A percentile compares a stretch with the other conserved stretches of the same genome.
phyloP scores from a whole-genome alignment of 441 rosid species.

The Populus trichocarpa region DNA sequence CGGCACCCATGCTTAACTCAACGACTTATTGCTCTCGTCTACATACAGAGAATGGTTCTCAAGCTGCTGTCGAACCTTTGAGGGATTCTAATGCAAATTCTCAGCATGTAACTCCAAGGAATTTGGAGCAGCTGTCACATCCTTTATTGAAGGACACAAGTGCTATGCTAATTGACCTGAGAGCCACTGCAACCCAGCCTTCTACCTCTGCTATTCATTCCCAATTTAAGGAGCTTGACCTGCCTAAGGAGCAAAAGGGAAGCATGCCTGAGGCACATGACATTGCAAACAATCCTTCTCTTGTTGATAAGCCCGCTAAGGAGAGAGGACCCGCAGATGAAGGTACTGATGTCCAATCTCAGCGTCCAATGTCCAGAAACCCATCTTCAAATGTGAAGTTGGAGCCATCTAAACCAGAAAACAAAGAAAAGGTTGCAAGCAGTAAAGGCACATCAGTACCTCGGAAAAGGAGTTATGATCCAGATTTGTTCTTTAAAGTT shows the following conservation, averaged over 20 bases:
- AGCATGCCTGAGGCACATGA: constrained; percentile 28
- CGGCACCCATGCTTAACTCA: constrained; percentile 73
- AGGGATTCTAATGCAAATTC: constrained; percentile 38
- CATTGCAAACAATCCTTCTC: constrained; percentile 29
- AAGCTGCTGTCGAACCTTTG: constrained; percentile 27
- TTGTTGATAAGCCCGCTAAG: constrained; percentile 26
- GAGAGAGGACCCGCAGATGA: constrained; percentile 32
- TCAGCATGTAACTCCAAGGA: constrained; percentile 31
- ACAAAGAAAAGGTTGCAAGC: constrained; percentile 55
- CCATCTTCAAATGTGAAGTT: constrained; percentile 45
- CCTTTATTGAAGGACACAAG: constrained; percentile 41
- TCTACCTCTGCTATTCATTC: constrained; percentile 34
- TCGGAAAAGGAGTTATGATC: constrained; percentile 78
- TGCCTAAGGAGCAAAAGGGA: constrained; percentile 38
- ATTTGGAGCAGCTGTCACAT: constrained; percentile 31
- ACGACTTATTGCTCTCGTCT: constrained; percentile 51
- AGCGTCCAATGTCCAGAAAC: constrained; percentile 37
- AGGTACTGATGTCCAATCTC: constrained; percentile 34
- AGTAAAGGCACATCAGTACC: constrained; percentile 55
- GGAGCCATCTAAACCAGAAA: constrained; percentile 57
- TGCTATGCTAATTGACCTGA: constrained; percentile 31
- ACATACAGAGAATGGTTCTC: constrained; percentile 32
- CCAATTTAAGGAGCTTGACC: constrained; percentile 24
- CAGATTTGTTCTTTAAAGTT: constrained; percentile 88
- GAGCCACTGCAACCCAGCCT: constrained; percentile 32